Base-by-base conservation (phyloP, 441 rosid species). In the Erysimum pusillum region DNA sequence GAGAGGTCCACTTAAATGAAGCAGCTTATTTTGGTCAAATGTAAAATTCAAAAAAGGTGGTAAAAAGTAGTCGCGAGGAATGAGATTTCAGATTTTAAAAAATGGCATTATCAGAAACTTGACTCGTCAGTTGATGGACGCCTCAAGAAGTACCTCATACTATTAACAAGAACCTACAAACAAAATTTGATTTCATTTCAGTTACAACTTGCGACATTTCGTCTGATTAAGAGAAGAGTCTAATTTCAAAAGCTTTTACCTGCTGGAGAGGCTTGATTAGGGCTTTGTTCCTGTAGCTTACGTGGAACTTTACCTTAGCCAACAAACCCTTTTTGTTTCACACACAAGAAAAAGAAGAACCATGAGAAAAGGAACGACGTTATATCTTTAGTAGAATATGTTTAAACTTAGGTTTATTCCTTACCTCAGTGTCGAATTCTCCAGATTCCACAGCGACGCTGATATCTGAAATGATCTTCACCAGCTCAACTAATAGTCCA, bases 391-490 rank as follows among this genome's bases (percentile, higher is more conserved):
- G 60, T 14, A 56, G 31, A 17, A 63, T 35, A 32, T 10, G 63
- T 9, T 58, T 7, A 57, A 28, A 22, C 2, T 25, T 32, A 45
- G 36, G 13, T 63, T 13, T 41, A 20, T 32, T 11, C 20, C 56
- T 56, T 63, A 91, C 99, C 99, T 96, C 99, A 5, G 99, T 96
- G 78, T 96, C 97, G 71, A 93, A 96, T 82, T 96, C 99, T 85
- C 98, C 99, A 1, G 98, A 96, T 77, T 91, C 96, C 7, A 96
- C 97, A 45, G 88, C 81, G 3, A 96, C 56, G 71, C 83, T 90
- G 63, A 90, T 89, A 81, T 96, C 98, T 22, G 93, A 81, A 57
- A 91, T 81, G 74, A 74, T 83, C 87, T 87, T 93, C 56, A 96
- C 97, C 60, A 96, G 91, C 77, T 96, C 99, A 61, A 96, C 94